Conservation (phyloP, 2,329 filamentous ascomycete species). For the Conoideocrella luteorostrata region DNA sequence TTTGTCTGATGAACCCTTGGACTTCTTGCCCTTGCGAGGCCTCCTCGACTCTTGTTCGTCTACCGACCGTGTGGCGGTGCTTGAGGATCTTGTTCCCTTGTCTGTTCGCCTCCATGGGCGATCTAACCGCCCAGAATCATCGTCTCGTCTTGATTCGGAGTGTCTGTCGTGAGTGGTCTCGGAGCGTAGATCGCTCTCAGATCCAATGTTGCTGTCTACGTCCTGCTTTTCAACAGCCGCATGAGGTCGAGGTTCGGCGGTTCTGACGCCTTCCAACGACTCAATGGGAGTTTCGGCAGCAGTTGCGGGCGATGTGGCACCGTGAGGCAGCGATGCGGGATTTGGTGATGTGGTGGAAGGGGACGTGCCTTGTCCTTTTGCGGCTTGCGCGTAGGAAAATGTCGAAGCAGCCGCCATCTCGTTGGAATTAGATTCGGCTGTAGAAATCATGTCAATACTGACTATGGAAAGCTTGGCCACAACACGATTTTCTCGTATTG, state of each 20-base stretch:
- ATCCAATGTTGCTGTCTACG: slow-evolving; percentile 26
- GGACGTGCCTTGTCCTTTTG: slow-evolving; percentile 62
- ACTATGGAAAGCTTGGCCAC: neutral
- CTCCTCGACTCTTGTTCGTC: slow-evolving; percentile 49
- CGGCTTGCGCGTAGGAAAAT: slow-evolving; percentile 95
- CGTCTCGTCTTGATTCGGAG: slow-evolving; percentile 29
- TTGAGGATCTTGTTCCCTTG: slow-evolving; percentile 51
- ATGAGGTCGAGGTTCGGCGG: slow-evolving; percentile 15
- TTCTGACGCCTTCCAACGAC: slow-evolving; percentile 18
- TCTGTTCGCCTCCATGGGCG: slow-evolving; percentile 36
- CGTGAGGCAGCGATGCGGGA: slow-evolving; percentile 18
- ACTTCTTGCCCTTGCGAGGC: slow-evolving; percentile 57
- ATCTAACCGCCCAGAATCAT: slow-evolving; percentile 32
- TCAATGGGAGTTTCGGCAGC: slow-evolving; percentile 19
- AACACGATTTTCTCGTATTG: slow-evolving; percentile 6
- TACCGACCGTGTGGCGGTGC: slow-evolving; percentile 57
- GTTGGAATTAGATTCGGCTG: slow-evolving; percentile 20
- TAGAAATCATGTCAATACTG: slow-evolving; percentile 16
- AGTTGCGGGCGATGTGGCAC: slow-evolving; percentile 20
- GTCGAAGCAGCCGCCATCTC: slow-evolving; percentile 51
- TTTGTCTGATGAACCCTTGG: slow-evolving; percentile 35
- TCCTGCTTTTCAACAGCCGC: slow-evolving; percentile 27
- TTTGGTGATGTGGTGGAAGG: slow-evolving; percentile 23
- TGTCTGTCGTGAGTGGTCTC: slow-evolving; percentile 26
- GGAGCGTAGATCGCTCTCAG: slow-evolving; percentile 30